These are phyloP conservation scores for Lecanicillium sp. DNA, from an alignment of 2,329 filamentous ascomycete genomes.

Conservation along the genomic window DNA sequence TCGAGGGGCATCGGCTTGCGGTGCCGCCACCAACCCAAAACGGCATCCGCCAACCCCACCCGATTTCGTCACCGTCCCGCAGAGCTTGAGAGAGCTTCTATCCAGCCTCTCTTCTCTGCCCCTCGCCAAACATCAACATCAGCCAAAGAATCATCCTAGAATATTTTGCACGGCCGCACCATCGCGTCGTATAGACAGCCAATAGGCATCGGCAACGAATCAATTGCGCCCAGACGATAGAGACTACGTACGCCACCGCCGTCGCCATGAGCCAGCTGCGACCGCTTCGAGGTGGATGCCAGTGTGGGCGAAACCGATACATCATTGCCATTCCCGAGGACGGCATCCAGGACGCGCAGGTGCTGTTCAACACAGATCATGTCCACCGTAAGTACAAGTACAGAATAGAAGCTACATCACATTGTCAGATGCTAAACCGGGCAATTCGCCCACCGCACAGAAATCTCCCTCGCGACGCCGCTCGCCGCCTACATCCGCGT, in stretches of 20 bases:
- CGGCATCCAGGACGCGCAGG: constrained; percentile 49
- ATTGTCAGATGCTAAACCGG: background rate
- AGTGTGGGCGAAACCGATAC: constrained; percentile 81
- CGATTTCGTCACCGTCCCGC: no score
- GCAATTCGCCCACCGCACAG: constrained; percentile 18
- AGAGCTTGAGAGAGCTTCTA: no score
- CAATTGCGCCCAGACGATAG: no score
- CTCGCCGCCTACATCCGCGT: constrained; percentile 77
- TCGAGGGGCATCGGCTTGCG: no score
- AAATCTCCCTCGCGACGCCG: constrained; percentile 63
- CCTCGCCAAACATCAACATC: background rate
- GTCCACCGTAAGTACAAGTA: constrained; percentile 57
- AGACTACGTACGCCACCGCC: no score
- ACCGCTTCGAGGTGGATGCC: constrained; percentile 67
- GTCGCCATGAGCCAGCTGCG: constrained; percentile 37
- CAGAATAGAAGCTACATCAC: background rate
- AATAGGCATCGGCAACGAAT: background rate
- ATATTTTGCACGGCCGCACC: no score
- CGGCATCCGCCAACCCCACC: no score
- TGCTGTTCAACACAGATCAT: constrained; percentile 67
- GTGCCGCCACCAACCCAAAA: no score
- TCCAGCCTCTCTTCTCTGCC: background rate
- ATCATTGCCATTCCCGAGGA: constrained; percentile 59
- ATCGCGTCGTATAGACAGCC: no score
- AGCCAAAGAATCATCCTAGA: no score